Evolutionary conservation across 257 asterid species (phyloP).

Genomic region (Striga asiatica): DNA sequence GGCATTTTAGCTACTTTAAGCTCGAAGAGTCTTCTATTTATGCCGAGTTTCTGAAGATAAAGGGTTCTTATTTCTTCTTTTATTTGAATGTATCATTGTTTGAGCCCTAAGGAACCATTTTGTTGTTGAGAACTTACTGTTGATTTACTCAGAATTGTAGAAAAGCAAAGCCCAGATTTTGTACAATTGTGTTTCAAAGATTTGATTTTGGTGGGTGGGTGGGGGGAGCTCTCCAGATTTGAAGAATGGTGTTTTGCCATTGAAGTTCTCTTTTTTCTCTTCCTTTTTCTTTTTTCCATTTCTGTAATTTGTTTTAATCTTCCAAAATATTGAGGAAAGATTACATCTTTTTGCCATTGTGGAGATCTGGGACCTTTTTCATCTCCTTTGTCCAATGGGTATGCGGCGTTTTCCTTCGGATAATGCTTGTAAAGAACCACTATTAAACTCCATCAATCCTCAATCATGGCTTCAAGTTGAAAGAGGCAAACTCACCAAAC

Average conservation of each 20-base stretch:
- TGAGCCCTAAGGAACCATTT: too few species aligned
- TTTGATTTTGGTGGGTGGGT: too few species aligned
- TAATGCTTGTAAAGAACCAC: constrained; percentile 73
- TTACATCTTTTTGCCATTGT: constrained; percentile 39
- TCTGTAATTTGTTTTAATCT: background rate
- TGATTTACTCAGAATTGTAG: too few species aligned
- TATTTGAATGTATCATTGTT: background rate
- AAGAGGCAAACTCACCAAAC: constrained; percentile 80
- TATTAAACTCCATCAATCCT: constrained; percentile 59
- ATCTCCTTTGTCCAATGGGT: constrained; percentile 89
- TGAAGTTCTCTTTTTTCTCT: too few species aligned
- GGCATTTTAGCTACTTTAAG: constrained; percentile 9
- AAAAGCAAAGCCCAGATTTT: too few species aligned
- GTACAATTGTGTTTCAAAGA: too few species aligned
- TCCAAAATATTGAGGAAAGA: constrained; percentile 16
- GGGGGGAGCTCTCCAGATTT: too few species aligned
- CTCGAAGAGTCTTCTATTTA: constrained; percentile 14
- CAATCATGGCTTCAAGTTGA: constrained; percentile 99
- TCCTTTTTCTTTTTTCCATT: background rate
- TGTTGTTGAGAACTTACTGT: background rate
- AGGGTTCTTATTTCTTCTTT: constrained; percentile 13
- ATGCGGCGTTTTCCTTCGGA: constrained; percentile 77
- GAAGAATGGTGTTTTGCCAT: constrained; percentile 2
- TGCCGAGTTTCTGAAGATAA: constrained; percentile 11
- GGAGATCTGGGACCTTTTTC: constrained; percentile 88